Evolutionary conservation across 495 filamentous ascomycete species (phyloP).

Genomic region (Penicillium chermesinum): DNA sequence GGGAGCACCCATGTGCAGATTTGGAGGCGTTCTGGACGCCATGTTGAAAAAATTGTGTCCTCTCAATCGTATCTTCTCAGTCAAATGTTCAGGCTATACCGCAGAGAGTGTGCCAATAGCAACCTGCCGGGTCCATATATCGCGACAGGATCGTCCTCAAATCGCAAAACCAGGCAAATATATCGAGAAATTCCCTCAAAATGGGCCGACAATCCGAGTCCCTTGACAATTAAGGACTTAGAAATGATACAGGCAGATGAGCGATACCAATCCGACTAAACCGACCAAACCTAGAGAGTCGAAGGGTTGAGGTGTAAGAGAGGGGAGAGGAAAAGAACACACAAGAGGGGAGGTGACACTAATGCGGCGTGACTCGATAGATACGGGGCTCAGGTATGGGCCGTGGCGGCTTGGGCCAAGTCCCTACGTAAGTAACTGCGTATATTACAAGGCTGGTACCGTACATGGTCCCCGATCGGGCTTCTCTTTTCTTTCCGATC

Average conservation of each 20-base stretch:
- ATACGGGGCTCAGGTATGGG: constrained; percentile 8
- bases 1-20: constrained; percentile 23
- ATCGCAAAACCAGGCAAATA: no score
- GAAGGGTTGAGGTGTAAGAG: constrained; percentile 4
- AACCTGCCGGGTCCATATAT: no score
- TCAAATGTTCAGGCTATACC: no score
- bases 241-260: no score
- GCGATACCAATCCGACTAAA: no score
- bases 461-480: not conserved
- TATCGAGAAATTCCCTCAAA: no score
- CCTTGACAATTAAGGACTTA: no score
- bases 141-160: no score
- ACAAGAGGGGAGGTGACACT: constrained; percentile 7
- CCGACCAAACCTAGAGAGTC: no score
- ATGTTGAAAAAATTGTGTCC: constrained; percentile 18
- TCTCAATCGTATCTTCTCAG: not conserved
- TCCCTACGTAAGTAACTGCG: not conserved
- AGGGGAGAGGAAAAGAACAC: constrained; percentile 7
- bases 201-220: no score
- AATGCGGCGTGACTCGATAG: constrained; percentile 8
- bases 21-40: constrained; percentile 25
- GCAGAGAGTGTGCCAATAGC: no score
- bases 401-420: not conserved
- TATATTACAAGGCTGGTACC: not conserved
- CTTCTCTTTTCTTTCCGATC: not conserved